A percentile compares a stretch with the other conserved stretches of the same genome.
These are phyloP conservation scores for Glycine tomentella DNA, from an alignment of 306 rosid species.

Conservation along the genomic window DNA sequence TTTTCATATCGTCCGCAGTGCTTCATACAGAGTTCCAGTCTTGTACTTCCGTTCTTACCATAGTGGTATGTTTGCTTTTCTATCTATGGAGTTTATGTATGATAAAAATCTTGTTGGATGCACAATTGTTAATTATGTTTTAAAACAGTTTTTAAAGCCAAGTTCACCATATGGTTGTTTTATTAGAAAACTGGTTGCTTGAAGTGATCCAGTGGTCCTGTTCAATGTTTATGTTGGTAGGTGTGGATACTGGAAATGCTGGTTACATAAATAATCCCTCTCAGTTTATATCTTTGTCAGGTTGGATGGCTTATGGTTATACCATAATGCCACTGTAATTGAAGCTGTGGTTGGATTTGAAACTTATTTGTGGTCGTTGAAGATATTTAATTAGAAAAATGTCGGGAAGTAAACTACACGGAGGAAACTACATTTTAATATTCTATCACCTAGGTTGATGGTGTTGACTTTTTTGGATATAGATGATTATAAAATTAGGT, in stretches of 20 bases:
- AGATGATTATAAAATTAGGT: background rate
- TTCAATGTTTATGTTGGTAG: background rate
- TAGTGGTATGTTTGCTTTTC: slow-evolving; percentile 60
- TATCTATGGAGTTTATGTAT: slow-evolving; percentile 26
- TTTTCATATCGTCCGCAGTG: slow-evolving; percentile 75
- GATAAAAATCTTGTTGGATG: slow-evolving; percentile 28
- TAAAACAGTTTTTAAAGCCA: slow-evolving; percentile 2
- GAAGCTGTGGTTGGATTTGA: slow-evolving; percentile 2
- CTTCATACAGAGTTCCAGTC: slow-evolving; percentile 81
- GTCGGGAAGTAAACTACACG: background rate
- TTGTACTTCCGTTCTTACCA: slow-evolving; percentile 72
- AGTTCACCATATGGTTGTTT: background rate
- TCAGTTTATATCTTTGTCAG: background rate
- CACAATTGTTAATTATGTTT: background rate
- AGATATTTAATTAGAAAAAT: slow-evolving; percentile 7
- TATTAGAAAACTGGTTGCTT: slow-evolving; percentile 1
- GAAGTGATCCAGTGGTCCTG: slow-evolving; percentile 5
- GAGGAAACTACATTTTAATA: background rate
- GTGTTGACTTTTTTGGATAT: slow-evolving; percentile 5
- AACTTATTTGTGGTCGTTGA: background rate
- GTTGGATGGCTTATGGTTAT: background rate
- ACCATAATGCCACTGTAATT: background rate
- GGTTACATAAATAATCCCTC: background rate
- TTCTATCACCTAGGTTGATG: background rate
- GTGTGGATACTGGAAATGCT: slow-evolving; percentile 25